Evolutionary conservation across 2,329 filamentous ascomycete genomes (phyloP).

Genomic region (Penicillium italicum): DNA sequence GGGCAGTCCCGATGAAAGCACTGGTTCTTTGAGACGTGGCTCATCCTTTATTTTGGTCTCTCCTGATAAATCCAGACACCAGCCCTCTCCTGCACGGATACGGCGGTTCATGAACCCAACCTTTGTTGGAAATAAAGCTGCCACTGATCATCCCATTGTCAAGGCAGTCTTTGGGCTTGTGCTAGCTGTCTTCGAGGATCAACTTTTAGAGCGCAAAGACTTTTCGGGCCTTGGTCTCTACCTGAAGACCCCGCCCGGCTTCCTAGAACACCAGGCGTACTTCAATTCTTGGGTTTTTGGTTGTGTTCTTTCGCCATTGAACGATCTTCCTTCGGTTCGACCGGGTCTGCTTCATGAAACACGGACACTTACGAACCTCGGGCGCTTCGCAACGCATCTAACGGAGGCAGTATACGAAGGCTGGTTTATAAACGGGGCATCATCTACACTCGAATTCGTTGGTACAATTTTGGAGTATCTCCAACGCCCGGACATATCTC

Average conservation of each 20-base stretch:
- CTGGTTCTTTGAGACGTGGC: slow-evolving; percentile 68
- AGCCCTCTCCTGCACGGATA: slow-evolving; percentile 60
- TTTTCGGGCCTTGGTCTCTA: slow-evolving; percentile 85
- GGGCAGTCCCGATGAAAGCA: slow-evolving; percentile 46
- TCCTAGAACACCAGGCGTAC: slow-evolving; percentile 89
- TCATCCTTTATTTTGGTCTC: slow-evolving; percentile 91
- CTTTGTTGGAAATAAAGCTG: slow-evolving; percentile 46
- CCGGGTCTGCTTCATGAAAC: slow-evolving; percentile 74
- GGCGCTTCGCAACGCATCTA: slow-evolving; percentile 74
- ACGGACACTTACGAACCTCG: slow-evolving; percentile 79
- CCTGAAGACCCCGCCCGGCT: slow-evolving; percentile 83
- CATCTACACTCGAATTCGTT: slow-evolving; percentile 77
- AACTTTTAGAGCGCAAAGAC: slow-evolving; percentile 80
- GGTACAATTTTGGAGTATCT: slow-evolving; percentile 84
- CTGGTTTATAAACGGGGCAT: slow-evolving; percentile 89
- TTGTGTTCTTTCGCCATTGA: slow-evolving; percentile 68
- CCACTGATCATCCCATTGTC: slow-evolving; percentile 64
- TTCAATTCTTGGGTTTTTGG: slow-evolving; percentile 88
- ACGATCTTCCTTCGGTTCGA: slow-evolving; percentile 66
- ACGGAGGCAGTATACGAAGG: slow-evolving; percentile 91
- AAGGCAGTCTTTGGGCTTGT: slow-evolving; percentile 75
- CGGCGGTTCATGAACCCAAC: slow-evolving; percentile 61
- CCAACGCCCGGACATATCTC: slow-evolving; percentile 75
- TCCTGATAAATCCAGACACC: slow-evolving; percentile 59
- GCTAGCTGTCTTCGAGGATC: slow-evolving; percentile 76